Evolutionary conservation across 768 basidiomycete genomes (phyloP).

Genomic region (Asterophora lycoperdoides): DNA sequence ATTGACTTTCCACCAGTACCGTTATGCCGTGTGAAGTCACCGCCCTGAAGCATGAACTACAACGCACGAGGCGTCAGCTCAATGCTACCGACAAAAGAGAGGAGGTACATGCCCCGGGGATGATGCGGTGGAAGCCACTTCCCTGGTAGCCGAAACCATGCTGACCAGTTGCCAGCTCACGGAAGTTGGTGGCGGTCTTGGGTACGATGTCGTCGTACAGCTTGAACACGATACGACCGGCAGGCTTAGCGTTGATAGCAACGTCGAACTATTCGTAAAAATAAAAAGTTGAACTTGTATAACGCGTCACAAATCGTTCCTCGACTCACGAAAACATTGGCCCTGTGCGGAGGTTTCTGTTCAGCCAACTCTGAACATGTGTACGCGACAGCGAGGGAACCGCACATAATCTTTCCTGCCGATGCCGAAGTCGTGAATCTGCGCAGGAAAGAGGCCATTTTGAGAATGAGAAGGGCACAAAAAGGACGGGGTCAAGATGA

Average conservation of each 20-base stretch:
- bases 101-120: conserved; percentile 47
- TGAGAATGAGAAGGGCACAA: conserved; percentile 3
- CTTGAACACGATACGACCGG: conserved; percentile 77
- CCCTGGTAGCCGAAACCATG: conserved; percentile 70
- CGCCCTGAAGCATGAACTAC: conserved; percentile 83
- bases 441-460: conserved; percentile 49
- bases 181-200: conserved; percentile 76
- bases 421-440: conserved; percentile 49
- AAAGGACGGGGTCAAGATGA: no score
- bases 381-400: conserved; percentile 18
- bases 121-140: conserved; percentile 69
- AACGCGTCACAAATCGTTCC: background rate
- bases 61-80: conserved; percentile 1
- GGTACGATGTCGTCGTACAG: conserved; percentile 83
- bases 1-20: conserved; percentile 85
- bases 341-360: conserved; percentile 20
- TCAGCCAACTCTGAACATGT: conserved; percentile 2
- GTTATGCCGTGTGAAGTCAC: conserved; percentile 74
- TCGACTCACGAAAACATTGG: conserved; percentile 36
- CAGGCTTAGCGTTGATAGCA: conserved; percentile 51
- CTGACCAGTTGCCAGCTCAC: conserved; percentile 66
- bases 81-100: background rate
- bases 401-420: conserved; percentile 33
- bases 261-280: conserved; percentile 51
- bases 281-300: background rate